Evolutionary conservation across 148 eudicot species (phyloP), one percentile per base, ranked within the genome.

Genomic region (Amaranthus cruentus): DNA sequence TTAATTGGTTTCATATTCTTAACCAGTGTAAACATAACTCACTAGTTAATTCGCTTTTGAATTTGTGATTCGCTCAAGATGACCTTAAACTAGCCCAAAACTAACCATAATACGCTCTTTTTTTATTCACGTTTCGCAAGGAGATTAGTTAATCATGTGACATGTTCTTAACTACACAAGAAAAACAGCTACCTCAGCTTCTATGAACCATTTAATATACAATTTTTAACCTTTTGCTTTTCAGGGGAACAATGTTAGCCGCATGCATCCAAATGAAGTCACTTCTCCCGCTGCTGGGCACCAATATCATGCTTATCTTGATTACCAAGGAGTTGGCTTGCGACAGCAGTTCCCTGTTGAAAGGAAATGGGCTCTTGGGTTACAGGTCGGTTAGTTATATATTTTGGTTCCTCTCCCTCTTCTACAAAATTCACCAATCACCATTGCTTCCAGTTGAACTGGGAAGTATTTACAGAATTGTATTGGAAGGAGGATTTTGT

Each of bases 331-430:
- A 84, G 69, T 81, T 55, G 89, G 89, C 52, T 76, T 84, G 77
- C 84, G 88, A 74, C 81, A 76, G 44, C 97, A 88, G 75, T 78
- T 87, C 44, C 82, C 95, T 70, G 77, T 74, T 70, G 99, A 95
- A 81, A 85, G 89, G 77, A 95, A 91, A 87, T 95, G 99, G 99
- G 96, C 99, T 80, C 96, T 92, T 71, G 99, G 99, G 50, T 84
- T 95, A 74, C 97, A 95, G 99, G 99, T 95, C 68, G 57, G 56
- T 68, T 10, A 44, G 38, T 15, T 66, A 2, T 60, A 52, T 75
- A 7, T 15, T 42, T 64, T 8, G 52, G 53, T 13, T 58, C 18
- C 54, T 68, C 48, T 28, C 38, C 38, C 1, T 28, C 38, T 28
- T 28, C 38, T 28, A 28, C n/a, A 1, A 28, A 28, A 0, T 28